Conservation (phyloP, 768 basidiomycete genomes). For the Tremella fuciformis region DNA sequence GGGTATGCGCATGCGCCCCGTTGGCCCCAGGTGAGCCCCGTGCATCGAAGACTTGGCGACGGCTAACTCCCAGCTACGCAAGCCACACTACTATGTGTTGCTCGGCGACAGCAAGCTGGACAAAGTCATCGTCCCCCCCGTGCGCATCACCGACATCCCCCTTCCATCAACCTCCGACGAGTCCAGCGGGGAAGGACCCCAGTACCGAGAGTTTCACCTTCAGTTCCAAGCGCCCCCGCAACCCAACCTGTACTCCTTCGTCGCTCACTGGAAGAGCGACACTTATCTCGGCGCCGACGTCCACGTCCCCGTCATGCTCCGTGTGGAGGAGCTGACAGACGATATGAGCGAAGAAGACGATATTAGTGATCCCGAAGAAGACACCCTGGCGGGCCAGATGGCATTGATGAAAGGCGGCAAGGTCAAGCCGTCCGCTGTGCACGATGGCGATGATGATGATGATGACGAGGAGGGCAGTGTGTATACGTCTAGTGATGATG, state of each 20-base stretch:
- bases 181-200: constrained; percentile 21
- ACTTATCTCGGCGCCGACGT: constrained; percentile 81
- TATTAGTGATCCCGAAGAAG: constrained; percentile 97
- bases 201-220: constrained; percentile 63
- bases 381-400: constrained; percentile 95
- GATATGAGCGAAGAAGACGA: constrained; percentile 71
- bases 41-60: constrained; percentile 35
- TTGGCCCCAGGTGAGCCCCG: constrained; percentile 75
- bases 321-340: constrained; percentile 70
- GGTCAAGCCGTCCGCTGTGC: constrained; percentile 75
- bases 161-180: constrained; percentile 28
- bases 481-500: constrained; percentile 51
- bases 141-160: constrained; percentile 77
- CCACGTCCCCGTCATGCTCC: constrained; percentile 70
- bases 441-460: constrained; percentile 58
- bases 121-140: constrained; percentile 79
- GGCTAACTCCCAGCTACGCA: constrained; percentile 63
- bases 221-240: constrained; percentile 92
- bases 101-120: constrained; percentile 82
- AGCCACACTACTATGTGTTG: constrained; percentile 88
- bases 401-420: constrained; percentile 85
- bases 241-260: constrained; percentile 83
- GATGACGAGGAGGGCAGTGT: constrained; percentile 59
- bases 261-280: constrained; percentile 78
- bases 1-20: constrained; percentile 83